These are phyloP conservation scores for Hypoxylon cercidicola DNA, from an alignment of 495 filamentous ascomycete species.

Conservation along the genomic window DNA sequence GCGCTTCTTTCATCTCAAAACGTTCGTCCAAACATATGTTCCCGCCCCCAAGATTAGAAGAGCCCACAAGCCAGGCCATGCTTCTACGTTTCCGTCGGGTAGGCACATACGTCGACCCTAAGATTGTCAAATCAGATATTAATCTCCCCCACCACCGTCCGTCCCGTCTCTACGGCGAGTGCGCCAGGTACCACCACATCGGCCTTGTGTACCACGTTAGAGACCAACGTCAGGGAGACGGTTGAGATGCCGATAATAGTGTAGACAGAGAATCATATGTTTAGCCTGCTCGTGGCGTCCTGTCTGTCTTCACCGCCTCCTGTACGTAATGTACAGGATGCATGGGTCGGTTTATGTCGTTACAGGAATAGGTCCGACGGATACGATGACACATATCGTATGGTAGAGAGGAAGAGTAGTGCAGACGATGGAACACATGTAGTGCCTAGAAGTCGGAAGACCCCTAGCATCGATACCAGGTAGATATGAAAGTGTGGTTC, in stretches of 20 bases:
- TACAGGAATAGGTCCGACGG: conserved; percentile 5
- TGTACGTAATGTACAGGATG: conserved; percentile 16
- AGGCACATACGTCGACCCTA: conserved; percentile 37
- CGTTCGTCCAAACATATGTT: conserved; percentile 30
- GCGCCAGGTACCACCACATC: conserved; percentile 20
- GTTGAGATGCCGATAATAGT: conserved; percentile 27
- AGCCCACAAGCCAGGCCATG: conserved; percentile 32
- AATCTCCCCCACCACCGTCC: conserved; percentile 44
- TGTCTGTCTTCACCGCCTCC: conserved; percentile 27
- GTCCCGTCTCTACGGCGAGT: conserved; percentile 25
- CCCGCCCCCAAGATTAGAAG: conserved; percentile 32
- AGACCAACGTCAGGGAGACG: conserved; percentile 4
- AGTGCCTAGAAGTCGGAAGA: conserved; percentile 10
- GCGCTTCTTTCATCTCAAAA: conserved; percentile 19
- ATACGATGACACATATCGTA: conserved; percentile 22
- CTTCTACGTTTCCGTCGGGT: conserved; percentile 52
- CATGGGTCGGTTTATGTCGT: conserved; percentile 21
- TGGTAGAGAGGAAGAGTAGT: conserved; percentile 8
- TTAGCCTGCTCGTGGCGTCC: conserved; percentile 16
- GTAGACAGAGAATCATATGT: conserved; percentile 24
- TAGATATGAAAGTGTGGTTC: background rate
- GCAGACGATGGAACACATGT: conserved; percentile 16
- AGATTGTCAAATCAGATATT: conserved; percentile 54
- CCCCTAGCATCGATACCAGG: background rate
- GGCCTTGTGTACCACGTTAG: background rate